Percentiles rank a stretch among this genome's conserved stretches.
phyloP scores from a whole-genome alignment of 257 asterid species.

The Thymus mandschuricus region DNA sequence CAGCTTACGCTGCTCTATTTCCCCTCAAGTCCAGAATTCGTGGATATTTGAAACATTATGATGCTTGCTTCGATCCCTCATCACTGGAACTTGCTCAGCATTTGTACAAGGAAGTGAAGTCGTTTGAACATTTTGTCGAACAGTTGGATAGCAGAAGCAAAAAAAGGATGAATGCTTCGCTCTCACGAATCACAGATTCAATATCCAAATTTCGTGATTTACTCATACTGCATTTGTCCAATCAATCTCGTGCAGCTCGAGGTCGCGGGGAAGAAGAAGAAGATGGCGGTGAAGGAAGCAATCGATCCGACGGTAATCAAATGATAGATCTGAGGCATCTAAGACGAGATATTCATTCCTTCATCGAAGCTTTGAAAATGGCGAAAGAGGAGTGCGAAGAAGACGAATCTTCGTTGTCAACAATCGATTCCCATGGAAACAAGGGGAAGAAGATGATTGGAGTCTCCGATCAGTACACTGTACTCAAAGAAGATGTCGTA shows the following conservation, averaged over 20 bases:
- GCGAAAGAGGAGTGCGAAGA: not conserved
- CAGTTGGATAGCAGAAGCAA: slow-evolving; percentile 19
- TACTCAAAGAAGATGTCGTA: not conserved
- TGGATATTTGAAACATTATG: not conserved
- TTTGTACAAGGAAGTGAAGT: not conserved
- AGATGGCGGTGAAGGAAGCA: not conserved
- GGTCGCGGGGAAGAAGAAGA: not conserved
- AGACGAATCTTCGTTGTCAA: not conserved
- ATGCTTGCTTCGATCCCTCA: slow-evolving; percentile 6
- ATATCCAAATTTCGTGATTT: not conserved
- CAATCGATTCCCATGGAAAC: not conserved
- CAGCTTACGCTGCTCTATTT: not conserved
- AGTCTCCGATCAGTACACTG: not conserved
- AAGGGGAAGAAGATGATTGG: slow-evolving; percentile 2
- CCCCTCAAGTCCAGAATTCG: slow-evolving; percentile 4
- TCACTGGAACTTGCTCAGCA: not conserved
- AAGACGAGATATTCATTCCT: not conserved
- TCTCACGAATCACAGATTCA: not conserved
- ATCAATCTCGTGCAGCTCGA: not conserved
- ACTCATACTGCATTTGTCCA: not conserved
- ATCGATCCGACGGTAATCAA: not conserved
- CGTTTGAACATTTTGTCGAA: not conserved
- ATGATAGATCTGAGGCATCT: not conserved
- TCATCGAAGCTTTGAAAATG: not conserved
- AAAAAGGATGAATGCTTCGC: slow-evolving; percentile 15